Conservation (phyloP, 1,139 yeast genomes). For the Debaryomyces psychrophilus region DNA sequence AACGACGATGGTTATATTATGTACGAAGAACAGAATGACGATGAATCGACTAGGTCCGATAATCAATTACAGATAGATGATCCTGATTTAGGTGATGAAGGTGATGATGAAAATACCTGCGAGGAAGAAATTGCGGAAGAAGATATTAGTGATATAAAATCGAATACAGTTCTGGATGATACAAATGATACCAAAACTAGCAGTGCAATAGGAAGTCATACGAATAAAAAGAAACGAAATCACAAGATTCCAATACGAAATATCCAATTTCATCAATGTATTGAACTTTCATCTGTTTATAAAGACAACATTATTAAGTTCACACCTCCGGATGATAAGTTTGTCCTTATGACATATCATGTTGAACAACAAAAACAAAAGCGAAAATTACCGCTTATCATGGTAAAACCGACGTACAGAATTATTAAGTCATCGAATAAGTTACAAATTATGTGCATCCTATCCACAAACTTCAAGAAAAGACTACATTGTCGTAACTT, state of each 20-base stretch:
- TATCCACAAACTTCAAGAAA: constrained; percentile 39
- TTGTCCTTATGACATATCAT: constrained; percentile 42
- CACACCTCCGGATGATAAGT: constrained; percentile 52
- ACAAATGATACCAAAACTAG: background rate
- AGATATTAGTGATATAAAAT: background rate
- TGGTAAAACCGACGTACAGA: constrained; percentile 41
- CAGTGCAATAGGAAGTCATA: background rate
- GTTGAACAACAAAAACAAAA: constrained; percentile 45
- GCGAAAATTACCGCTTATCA: constrained; percentile 39
- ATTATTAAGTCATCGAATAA: constrained; percentile 25
- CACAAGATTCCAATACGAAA: constrained; percentile 41
- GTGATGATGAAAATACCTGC: constrained; percentile 3
- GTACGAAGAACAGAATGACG: constrained; percentile 8
- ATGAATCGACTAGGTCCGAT: constrained; percentile 2
- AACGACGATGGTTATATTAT: constrained; percentile 18
- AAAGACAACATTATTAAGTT: constrained; percentile 43
- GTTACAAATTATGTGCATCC: constrained; percentile 41
- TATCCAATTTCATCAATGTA: constrained; percentile 52
- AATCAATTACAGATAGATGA: constrained; percentile 12
- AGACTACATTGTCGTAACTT: constrained; percentile 39
- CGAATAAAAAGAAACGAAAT: constrained; percentile 8
- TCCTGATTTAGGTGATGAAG: constrained; percentile 13
- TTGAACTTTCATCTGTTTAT: constrained; percentile 42
- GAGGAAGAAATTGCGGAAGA: background rate
- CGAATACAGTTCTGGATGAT: constrained; percentile 16